Percentiles rank a stretch among this genome's conserved stretches.
Conservation (phyloP, 2,329 filamentous ascomycete genomes). For the Pseudogymnoascus sp. region DNA sequence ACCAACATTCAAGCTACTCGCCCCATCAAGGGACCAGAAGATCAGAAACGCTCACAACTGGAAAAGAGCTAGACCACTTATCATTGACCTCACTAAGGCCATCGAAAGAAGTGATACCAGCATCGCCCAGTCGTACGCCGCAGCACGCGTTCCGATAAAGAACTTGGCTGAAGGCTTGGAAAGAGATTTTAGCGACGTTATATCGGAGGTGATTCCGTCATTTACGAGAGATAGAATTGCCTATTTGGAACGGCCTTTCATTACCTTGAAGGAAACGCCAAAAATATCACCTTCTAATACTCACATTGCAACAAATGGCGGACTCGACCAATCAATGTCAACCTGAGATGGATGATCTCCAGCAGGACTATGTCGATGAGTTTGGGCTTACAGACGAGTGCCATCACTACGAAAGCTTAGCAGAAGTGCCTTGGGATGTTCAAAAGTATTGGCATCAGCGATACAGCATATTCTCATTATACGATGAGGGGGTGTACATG, state of each 20-base stretch:
- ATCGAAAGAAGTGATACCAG: not conserved
- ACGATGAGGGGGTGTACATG: slow-evolving; percentile 80
- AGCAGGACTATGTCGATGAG: not conserved
- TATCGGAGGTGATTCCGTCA: slow-evolving; percentile 5
- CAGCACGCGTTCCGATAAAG: not conserved
- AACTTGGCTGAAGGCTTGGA: not conserved
- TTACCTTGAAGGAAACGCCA: not conserved
- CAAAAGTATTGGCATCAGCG: slow-evolving; percentile 94
- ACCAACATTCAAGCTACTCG: slow-evolving; percentile 5
- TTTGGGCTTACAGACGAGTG: slow-evolving; percentile 49
- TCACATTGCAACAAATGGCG: not conserved
- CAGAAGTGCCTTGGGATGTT: slow-evolving; percentile 72
- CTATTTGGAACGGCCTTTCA: slow-evolving; percentile 1
- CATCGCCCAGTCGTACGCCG: slow-evolving; percentile 1
- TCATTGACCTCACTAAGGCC: not conserved
- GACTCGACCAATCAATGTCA: slow-evolving; percentile 9
- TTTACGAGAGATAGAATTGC: not conserved
- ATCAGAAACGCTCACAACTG: not conserved
- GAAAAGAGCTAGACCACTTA: slow-evolving; percentile 6
- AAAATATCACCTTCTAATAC: not conserved
- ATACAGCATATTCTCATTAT: slow-evolving; percentile 76
- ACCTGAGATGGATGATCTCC: not conserved
- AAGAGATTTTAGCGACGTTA: slow-evolving; percentile 2
- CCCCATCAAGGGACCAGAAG: not conserved
- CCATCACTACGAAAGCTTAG: slow-evolving; percentile 62